These are phyloP conservation scores for Zasmidium angulare DNA, from an alignment of 2,329 filamentous ascomycete genomes.

Conservation along the genomic window DNA sequence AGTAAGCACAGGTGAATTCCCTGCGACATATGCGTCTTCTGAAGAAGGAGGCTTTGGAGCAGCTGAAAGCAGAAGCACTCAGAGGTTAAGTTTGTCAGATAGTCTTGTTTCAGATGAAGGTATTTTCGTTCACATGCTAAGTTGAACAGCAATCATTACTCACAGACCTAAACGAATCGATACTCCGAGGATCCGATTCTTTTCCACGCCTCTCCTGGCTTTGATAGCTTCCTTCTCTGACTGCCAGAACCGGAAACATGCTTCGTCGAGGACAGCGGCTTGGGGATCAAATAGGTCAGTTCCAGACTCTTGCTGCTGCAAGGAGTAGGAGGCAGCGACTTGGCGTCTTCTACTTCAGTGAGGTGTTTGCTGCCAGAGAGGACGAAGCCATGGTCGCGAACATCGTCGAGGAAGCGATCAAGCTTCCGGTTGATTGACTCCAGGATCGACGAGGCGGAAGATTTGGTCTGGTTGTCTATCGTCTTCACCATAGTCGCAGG, in stretches of 20 bases:
- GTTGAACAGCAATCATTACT: not conserved
- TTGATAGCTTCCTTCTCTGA: not conserved
- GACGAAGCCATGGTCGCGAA: not conserved
- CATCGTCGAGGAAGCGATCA: not conserved
- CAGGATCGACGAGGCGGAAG: not conserved
- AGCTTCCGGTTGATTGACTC: not conserved
- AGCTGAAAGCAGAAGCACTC: too few relatives aligned
- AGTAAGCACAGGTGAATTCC: too few relatives aligned
- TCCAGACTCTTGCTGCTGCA: not conserved
- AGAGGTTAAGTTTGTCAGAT: too few relatives aligned
- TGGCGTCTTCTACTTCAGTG: not conserved
- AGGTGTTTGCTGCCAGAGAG: not conserved
- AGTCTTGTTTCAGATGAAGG: not conserved
- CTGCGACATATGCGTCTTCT: too few relatives aligned
- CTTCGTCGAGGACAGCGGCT: not conserved
- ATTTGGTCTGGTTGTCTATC: not conserved
- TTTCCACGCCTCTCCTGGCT: not conserved
- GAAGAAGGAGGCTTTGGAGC: too few relatives aligned
- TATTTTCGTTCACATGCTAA: not conserved
- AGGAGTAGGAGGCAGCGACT: not conserved
- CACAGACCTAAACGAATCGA: not conserved
- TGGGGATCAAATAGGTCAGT: not conserved
- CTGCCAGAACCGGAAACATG: not conserved
- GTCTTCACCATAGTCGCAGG: not conserved
- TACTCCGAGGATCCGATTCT: not conserved